Evolutionary conservation across 1,139 yeast species (phyloP).

Genomic region (Debaryomyces psychrophilus): DNA sequence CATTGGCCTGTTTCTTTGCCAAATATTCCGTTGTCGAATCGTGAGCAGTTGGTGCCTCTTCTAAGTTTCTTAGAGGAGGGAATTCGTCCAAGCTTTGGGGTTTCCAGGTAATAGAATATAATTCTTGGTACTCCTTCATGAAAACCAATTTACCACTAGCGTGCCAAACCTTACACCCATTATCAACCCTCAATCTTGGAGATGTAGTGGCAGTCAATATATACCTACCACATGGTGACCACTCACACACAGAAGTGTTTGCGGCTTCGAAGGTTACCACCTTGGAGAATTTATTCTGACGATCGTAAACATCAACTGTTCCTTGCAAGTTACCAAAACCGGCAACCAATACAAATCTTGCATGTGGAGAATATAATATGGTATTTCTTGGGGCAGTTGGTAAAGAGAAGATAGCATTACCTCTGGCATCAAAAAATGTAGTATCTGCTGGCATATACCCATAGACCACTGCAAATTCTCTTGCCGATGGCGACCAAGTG

Average conservation of each 20-base stretch:
- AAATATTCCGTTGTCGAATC: slow-evolving; percentile 61
- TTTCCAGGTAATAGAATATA: slow-evolving; percentile 84
- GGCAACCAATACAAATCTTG: slow-evolving; percentile 86
- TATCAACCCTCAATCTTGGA: slow-evolving; percentile 95
- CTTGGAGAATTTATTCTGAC: slow-evolving; percentile 82
- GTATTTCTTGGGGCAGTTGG: slow-evolving; percentile 92
- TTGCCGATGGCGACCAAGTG: slow-evolving; percentile 94
- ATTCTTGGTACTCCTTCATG: slow-evolving; percentile 78
- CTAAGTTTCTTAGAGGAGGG: slow-evolving; percentile 60
- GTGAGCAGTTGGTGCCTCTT: slow-evolving; percentile 69
- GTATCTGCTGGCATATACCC: slow-evolving; percentile 98
- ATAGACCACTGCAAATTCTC: slow-evolving; percentile 96
- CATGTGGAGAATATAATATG: slow-evolving; percentile 90
- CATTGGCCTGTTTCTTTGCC: slow-evolving; percentile 45
- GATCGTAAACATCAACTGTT: slow-evolving; percentile 91
- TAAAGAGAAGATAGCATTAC: slow-evolving; percentile 80
- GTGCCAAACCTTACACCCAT: slow-evolving; percentile 93
- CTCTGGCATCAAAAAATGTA: slow-evolving; percentile 92
- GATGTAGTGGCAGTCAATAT: slow-evolving; percentile 95
- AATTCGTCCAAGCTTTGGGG: slow-evolving; percentile 65
- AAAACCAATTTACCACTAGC: slow-evolving; percentile 81
- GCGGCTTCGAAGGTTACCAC: slow-evolving; percentile 86
- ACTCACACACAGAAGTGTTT: slow-evolving; percentile 91
- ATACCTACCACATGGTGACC: slow-evolving; percentile 98
- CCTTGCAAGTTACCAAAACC: slow-evolving; percentile 99